phyloP scores from a whole-genome alignment of 768 basidiomycete species.

The Kwoniella sp. region DNA sequence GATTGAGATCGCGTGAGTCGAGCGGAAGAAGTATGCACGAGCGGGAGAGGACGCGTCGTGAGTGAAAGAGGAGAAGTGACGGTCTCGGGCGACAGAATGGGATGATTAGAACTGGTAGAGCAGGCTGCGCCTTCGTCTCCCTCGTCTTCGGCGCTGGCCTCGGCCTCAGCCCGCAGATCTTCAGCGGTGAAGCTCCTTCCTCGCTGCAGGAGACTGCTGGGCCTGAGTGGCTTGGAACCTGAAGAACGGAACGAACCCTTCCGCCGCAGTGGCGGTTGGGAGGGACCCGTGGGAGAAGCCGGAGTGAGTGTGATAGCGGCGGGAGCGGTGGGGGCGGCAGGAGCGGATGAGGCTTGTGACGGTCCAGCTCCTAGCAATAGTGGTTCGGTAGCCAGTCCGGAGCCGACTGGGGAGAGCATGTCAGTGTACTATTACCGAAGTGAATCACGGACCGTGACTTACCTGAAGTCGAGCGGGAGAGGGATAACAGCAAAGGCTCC shows the following conservation, averaged over 20 bases:
- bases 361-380: background rate
- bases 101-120: too few relatives aligned
- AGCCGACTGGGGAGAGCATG: conserved; percentile 2
- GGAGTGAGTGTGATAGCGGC: conserved; percentile 37
- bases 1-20: conserved; percentile 39
- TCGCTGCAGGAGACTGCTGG: conserved; percentile 44
- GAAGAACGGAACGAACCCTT: conserved; percentile 25
- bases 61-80: conserved; percentile 9
- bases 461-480: conserved; percentile 27
- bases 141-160: background rate
- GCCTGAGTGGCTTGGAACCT: conserved; percentile 22
- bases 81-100: background rate
- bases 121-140: background rate
- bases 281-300: conserved; percentile 21
- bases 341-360: too few relatives aligned
- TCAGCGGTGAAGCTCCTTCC: conserved; percentile 50
- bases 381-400: conserved; percentile 11
- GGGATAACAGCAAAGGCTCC: conserved; percentile 20
- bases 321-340: conserved; percentile 10
- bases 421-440: background rate
- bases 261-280: conserved; percentile 13
- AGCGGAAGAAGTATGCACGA: conserved; percentile 5
- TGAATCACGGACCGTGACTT: conserved; percentile 1
- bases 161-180: conserved; percentile 42
- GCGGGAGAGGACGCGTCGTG: conserved; percentile 9